Evolutionary conservation across 2,329 filamentous ascomycete genomes (phyloP), one percentile per base, ranked within the genome.

Genomic region (Coleophoma eucalyptorum): DNA sequence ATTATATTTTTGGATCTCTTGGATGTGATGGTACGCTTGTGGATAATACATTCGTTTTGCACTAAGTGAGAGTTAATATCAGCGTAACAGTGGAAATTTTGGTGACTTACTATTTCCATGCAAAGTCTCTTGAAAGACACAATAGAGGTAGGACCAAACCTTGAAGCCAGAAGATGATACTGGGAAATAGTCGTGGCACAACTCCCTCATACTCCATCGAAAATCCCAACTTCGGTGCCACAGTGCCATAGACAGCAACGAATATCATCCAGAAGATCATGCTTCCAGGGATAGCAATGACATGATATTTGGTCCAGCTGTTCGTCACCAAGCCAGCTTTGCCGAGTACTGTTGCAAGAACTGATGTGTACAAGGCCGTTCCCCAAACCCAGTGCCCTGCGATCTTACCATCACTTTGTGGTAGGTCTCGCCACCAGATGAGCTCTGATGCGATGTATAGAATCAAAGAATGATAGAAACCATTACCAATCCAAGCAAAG

Each of bases 1-100:
- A 64, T 99, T 99, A 75, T 97, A 99, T 73, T 99, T 99, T 71
- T 99, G 94, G 61, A 99, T 99, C 74, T 99, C 94, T 71, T 99
- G 94, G 57, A 99, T 94, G 69, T 99, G 94, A 63, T 99, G 94
- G 65, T 99, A 99, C 41, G 90, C 85, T 72, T 97, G 89, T 19
- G 94, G 94, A 60, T 86, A 87, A 73, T 97, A 99, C 91, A 99
- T 97, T 58, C 94, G 83, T 77, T 96, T 97, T 55, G 83, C 85
- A 62, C 72, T 74, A 41, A 35, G 48, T 48, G 21, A 37, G 12
- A 38, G 53, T 65, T 58, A 65, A 58, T 48, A 47, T 43, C n/a
- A 21, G 16, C 4, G 8, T 11, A 1, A 43, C 8, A n/a, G 37
- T 40, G 10, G 43, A 8, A 16, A 18, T 3, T 20, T n/a, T 11